A percentile compares a stretch with the other conserved stretches of the same genome.
phyloP scores from a whole-genome alignment of 805 yeast species.

The Metschnikowia corniflorae region DNA sequence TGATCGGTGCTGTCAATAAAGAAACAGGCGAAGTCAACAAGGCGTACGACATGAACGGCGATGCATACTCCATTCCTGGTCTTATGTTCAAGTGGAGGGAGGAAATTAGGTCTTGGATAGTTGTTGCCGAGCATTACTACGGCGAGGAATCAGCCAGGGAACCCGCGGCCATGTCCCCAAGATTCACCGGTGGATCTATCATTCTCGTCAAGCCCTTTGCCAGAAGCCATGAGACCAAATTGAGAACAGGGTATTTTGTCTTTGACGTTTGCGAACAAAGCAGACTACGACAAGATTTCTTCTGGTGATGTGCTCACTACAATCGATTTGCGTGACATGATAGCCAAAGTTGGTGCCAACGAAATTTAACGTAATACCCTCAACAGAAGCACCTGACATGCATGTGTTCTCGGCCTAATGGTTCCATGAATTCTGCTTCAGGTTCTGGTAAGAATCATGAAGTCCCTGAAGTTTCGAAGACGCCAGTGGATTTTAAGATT shows the following conservation, averaged over 20 bases:
- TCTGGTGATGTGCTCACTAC: constrained; percentile 56
- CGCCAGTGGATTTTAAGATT: not conserved
- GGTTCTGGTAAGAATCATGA: no score
- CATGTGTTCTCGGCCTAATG: no score
- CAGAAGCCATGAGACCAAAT: constrained; percentile 95
- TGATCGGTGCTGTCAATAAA: constrained; percentile 94
- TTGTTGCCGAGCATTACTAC: constrained; percentile 95
- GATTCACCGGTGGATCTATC: constrained; percentile 88
- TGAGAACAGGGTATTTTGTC: constrained; percentile 98
- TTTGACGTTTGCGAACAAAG: constrained; percentile 83
- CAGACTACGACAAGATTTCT: constrained; percentile 77
- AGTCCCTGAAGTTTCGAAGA: no score
- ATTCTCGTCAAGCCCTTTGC: constrained; percentile 94
- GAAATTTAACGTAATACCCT: no score
- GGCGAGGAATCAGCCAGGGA: constrained; percentile 99
- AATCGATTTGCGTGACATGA: constrained; percentile 43
- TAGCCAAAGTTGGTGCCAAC: constrained; percentile 78
- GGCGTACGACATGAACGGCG: constrained; percentile 83
- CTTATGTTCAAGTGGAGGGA: constrained; percentile 94
- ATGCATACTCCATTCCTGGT: constrained; percentile 81
- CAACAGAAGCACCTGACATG: no score
- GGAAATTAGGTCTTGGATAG: constrained; percentile 83
- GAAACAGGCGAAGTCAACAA: constrained; percentile 95
- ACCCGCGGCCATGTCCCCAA: constrained; percentile 97
- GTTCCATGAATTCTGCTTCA: no score